A percentile compares a stretch with the other conserved stretches of the same genome.
Evolutionary conservation across 2,329 filamentous ascomycete species (phyloP).

Genomic region (Elsinoe ampelina): DNA sequence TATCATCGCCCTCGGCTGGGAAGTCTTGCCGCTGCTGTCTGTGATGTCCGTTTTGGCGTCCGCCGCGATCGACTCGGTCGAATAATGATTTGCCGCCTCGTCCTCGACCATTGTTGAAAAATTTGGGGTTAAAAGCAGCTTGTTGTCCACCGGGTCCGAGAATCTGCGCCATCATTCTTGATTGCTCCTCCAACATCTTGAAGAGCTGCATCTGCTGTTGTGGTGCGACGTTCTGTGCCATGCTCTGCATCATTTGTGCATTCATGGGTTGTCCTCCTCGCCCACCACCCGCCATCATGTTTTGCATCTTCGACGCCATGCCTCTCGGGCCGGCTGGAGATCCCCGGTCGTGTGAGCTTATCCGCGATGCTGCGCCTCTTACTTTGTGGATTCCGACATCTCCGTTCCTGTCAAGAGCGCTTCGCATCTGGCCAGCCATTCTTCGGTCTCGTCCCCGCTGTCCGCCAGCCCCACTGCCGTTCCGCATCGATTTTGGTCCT

Average conservation of each 20-base stretch:
- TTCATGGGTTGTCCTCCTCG: slow-evolving; percentile 20
- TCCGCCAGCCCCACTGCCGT: slow-evolving; percentile 40
- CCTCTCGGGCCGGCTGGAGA: slow-evolving; percentile 58
- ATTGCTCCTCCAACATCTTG: slow-evolving; percentile 55
- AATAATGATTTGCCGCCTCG: slow-evolving; percentile 53
- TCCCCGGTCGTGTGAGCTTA: slow-evolving; percentile 66
- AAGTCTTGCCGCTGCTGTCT: slow-evolving; percentile 27
- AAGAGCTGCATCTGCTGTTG: slow-evolving; percentile 66
- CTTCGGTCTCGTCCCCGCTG: slow-evolving; percentile 59
- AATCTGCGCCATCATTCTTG: slow-evolving; percentile 73
- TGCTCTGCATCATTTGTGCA: slow-evolving; percentile 42
- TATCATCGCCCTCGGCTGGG: slow-evolving; percentile 31
- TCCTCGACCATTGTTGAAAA: slow-evolving; percentile 37
- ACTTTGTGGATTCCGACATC: slow-evolving; percentile 73
- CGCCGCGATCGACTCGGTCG: slow-evolving; percentile 53
- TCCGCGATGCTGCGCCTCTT: slow-evolving; percentile 58
- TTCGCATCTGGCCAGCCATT: slow-evolving; percentile 64
- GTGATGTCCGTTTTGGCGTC: slow-evolving; percentile 46
- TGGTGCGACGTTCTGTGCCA: slow-evolving; percentile 39
- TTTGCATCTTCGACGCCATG: slow-evolving; percentile 39
- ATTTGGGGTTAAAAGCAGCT: slow-evolving; percentile 45
- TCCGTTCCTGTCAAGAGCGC: slow-evolving; percentile 66
- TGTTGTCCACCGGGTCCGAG: slow-evolving; percentile 39
- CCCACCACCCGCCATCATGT: slow-evolving; percentile 25
- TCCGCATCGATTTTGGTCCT: slow-evolving; percentile 90